These are phyloP conservation scores for Stemphylium beticola DNA, from an alignment of 2,329 filamentous ascomycete genomes.

Conservation along the genomic window DNA sequence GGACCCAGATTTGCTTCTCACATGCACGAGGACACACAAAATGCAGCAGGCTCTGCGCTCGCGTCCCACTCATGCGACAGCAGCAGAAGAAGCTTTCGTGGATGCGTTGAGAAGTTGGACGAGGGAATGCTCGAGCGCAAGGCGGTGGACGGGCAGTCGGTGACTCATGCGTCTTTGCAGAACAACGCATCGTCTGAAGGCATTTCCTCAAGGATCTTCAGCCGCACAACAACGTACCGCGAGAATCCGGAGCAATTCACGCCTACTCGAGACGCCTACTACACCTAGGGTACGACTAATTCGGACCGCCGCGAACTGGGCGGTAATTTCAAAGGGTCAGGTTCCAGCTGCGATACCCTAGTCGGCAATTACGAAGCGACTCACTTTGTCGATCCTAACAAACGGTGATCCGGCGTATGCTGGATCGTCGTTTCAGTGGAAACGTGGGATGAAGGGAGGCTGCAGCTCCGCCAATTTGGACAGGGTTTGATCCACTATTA, in stretches of 20 bases:
- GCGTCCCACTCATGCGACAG: constrained; percentile 22
- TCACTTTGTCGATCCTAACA: constrained; percentile 27
- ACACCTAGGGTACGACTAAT: constrained; percentile 10
- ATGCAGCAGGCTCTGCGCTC: constrained; percentile 25
- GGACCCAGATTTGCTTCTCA: constrained; percentile 19
- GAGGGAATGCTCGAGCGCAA: constrained; percentile 15
- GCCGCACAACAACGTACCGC: constrained; percentile 27
- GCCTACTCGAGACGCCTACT: neutral
- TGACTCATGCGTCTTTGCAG: constrained; percentile 33
- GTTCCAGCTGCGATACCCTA: constrained; percentile 21
- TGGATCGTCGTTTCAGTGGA: constrained; percentile 1
- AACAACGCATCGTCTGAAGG: constrained; percentile 33
- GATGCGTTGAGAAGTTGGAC: constrained; percentile 9
- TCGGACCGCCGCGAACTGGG: constrained; percentile 12
- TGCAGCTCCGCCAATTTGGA: neutral
- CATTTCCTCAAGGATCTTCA: constrained; percentile 11
- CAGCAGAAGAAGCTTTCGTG: constrained; percentile 23
- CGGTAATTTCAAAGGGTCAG: constrained; percentile 2
- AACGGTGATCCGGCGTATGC: constrained; percentile 14
- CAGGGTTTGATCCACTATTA: neutral
- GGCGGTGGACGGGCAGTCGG: constrained; percentile 23
- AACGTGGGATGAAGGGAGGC: constrained; percentile 10
- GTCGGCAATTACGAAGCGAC: constrained; percentile 22
- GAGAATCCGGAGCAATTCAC: constrained; percentile 19
- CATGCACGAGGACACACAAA: constrained; percentile 32